Base-by-base conservation (phyloP, 148 eudicot species). In the Polygonum maritimum region DNA sequence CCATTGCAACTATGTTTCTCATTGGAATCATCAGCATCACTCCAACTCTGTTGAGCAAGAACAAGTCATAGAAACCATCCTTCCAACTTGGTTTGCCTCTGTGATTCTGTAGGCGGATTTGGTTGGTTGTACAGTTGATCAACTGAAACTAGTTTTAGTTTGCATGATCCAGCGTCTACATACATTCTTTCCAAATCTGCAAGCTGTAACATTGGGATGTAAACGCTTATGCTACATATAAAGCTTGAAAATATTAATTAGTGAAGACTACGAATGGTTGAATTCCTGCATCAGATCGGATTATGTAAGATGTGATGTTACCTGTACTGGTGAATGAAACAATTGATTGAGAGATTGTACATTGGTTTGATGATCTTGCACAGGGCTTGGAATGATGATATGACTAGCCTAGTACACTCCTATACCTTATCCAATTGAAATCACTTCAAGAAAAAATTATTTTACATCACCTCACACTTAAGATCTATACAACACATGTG, bases 1-100 rank as follows among this genome's bases (percentile, higher is more conserved):
- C 98, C 13, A 86, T 94, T 40, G 97, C 93, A 26, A 89, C 97
- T n/a, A 82, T 94, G 38, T 92, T 94, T 82, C 87, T 94, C 31
- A 94, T 94, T 18, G 98, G 98, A 31, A 77, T 90, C 19, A 87
- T 94, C 49, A 60, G 87, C 33, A 76, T 94, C 48, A 92, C 98
- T 38, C 98, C 98, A 2, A 90, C 97, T 5, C 81, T 94, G 74
- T 69, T 94, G 52, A 83, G 82, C 81, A 90, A 88, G 83, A 85
- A 60, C 86, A 80, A 82, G 54, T 70, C 86, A 51, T 78, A 85
- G 75, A 7, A 12, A 19, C 69, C 74, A 47, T 21, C 26, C 0
- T 2, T 21, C 38, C 65, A 54, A 54, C 26, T 36, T 55, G 69
- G 48, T 33, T 18, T 18, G 65, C 26, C 67, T 26, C 21, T 15